These are phyloP conservation scores for Tulasnella sp. DNA, from an alignment of 768 basidiomycete species.

Conservation along the genomic window DNA sequence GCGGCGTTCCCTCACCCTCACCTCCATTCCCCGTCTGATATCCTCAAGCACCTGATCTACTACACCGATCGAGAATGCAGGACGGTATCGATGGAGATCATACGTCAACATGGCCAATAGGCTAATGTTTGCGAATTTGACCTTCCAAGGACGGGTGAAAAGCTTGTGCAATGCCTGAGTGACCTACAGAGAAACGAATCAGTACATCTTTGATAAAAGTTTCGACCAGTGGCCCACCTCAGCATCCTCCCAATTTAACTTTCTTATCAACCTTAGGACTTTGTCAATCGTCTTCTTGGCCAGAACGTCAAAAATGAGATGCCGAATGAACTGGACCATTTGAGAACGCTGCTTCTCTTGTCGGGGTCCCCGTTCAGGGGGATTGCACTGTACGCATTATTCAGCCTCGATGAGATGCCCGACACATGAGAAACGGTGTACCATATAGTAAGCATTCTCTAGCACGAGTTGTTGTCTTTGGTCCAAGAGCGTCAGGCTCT, in stretches of 20 bases:
- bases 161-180: constrained; percentile 63
- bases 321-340: constrained; percentile 88
- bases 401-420: not conserved
- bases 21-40: constrained; percentile 74
- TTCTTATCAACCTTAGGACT: constrained; percentile 82
- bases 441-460: constrained; percentile 98
- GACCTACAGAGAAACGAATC: constrained; percentile 28
- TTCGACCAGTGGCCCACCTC: constrained; percentile 23
- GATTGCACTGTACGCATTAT: constrained; percentile 61
- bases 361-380: constrained; percentile 80
- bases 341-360: constrained; percentile 74
- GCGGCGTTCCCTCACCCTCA: constrained; percentile 16
- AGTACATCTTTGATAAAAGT: not conserved
- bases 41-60: constrained; percentile 95
- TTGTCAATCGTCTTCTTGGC: constrained; percentile 92
- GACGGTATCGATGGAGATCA: constrained; percentile 86
- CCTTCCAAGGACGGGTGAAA: constrained; percentile 98
- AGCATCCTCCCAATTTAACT: constrained; percentile 87
- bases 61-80: constrained; percentile 73
- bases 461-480: constrained; percentile 77
- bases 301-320: constrained; percentile 88
- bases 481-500: constrained; percentile 85
- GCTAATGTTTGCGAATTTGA: constrained; percentile 82
- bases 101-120: constrained; percentile 90
- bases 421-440: constrained; percentile 23